Base-by-base conservation (phyloP, 345 rosid species). In the Boechera divaricarpa region DNA sequence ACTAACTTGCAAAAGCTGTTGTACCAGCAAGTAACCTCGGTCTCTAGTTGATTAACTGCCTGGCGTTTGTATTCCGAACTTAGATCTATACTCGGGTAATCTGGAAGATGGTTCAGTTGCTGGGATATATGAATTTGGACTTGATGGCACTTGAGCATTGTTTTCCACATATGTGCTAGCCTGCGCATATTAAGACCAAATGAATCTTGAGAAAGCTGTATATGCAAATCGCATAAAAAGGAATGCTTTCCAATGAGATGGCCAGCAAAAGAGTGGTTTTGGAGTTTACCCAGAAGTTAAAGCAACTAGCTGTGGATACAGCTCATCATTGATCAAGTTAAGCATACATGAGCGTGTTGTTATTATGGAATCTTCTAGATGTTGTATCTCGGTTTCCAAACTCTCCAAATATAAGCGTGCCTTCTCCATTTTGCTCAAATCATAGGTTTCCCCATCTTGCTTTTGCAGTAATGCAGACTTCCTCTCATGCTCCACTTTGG, bases 61-160 rank as follows among this genome's bases (percentile, higher is more conserved):
- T 81, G 87, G 39, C 83, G 90, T 81, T 85, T 97, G 82, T 78
- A 80, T 65, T 87, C 93, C 5, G 96, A 85, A 74, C 90, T 83
- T 55, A 83, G 80, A 70, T 86, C 90, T 64, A 80, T 45, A 70
- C 16, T 70, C 71, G 84, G 85, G 72, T 76, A 53, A 66, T 84
- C 89, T 33, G 77, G 61, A 53, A 91, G 82, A 79, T 86, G 85
- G 83, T 85, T 88, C 79, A 94, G 67, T 39, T 87, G 88, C 85
- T 80, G 86, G 6, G 97, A 86, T 45, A 94, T 88, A 54, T 87
- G 86, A 60, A 81, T 85, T 78, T 94, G 98, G 76, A 80, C 77
- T 83, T 86, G 89, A 76, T 92, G 97, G 51, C 93, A 90, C 68
- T 87, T 90, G 28, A 79, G 85, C 97, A 94, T 94, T 58, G 77